A percentile compares a stretch with the other conserved stretches of the same genome.
Conservation (phyloP, 192 early-diverging fungal genomes). For the Coemansia sp. region DNA sequence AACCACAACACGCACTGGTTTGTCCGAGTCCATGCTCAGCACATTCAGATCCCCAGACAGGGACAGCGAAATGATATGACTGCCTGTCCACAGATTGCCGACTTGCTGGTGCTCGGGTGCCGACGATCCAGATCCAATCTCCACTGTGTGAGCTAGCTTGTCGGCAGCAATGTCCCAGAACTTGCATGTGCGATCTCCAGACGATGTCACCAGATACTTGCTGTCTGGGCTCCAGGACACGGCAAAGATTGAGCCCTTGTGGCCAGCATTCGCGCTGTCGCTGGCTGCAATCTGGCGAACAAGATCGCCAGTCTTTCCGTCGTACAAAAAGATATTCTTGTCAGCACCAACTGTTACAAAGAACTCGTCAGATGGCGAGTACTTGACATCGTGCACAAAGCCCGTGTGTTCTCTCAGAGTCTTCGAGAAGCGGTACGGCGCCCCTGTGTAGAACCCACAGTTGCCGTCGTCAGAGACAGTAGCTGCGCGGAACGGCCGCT, state of each 20-base stretch:
- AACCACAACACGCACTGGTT: conserved; percentile 36
- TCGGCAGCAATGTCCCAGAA: conserved; percentile 85
- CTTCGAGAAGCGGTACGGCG: conserved; percentile 82
- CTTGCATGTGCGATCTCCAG: conserved; percentile 83
- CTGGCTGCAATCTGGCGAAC: conserved; percentile 56
- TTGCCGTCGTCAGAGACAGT: conserved; percentile 89
- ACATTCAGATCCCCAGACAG: conserved; percentile 88
- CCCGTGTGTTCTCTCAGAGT: conserved; percentile 77
- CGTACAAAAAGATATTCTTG: conserved; percentile 88
- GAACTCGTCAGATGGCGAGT: conserved; percentile 74
- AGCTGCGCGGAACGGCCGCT: conserved; percentile 87
- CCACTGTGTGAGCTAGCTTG: conserved; percentile 65
- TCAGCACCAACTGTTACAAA: conserved; percentile 87
- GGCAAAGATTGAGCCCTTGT: conserved; percentile 81
- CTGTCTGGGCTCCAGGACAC: conserved; percentile 87
- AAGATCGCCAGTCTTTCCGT: conserved; percentile 86
- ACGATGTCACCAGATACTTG: conserved; percentile 72
- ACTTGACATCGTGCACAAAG: conserved; percentile 89
- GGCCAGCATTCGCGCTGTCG: conserved; percentile 53
- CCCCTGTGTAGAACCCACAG: conserved; percentile 88
- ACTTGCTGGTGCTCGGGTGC: conserved; percentile 83
- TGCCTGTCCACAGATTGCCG: conserved; percentile 85
- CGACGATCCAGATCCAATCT: conserved; percentile 34
- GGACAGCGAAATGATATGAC: conserved; percentile 73
- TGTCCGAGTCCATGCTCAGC: conserved; percentile 55